Percentiles rank a stretch among this genome's conserved stretches.
Conservation (phyloP, 805 yeast species). For the Candida bentonensis region DNA sequence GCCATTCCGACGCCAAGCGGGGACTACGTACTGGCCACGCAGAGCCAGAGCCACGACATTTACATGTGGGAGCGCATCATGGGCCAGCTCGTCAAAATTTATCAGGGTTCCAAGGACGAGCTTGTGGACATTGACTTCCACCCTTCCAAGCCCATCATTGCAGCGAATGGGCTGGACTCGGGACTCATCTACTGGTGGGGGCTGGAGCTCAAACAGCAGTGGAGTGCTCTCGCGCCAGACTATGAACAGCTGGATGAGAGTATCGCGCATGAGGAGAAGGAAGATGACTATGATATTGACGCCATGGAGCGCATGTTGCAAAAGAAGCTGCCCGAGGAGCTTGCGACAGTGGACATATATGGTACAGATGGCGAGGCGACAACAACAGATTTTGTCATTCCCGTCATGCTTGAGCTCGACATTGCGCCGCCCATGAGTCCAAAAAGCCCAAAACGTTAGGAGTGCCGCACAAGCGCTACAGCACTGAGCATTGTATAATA, state of each 20-base stretch:
- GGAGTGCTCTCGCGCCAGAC: slow-evolving; percentile 96
- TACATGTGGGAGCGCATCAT: slow-evolving; percentile 85
- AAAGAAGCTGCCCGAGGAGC: not conserved
- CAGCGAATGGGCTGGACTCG: slow-evolving; percentile 72
- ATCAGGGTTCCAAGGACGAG: slow-evolving; percentile 87
- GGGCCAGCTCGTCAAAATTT: slow-evolving; percentile 78
- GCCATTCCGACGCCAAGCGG: slow-evolving; percentile 58
- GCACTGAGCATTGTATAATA: too few species aligned
- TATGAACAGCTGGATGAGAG: slow-evolving; percentile 90
- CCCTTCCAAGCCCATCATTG: slow-evolving; percentile 53
- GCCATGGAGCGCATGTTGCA: slow-evolving; percentile 1
- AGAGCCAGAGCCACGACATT: slow-evolving; percentile 77
- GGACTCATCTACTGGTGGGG: slow-evolving; percentile 79
- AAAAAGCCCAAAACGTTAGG: too few species aligned
- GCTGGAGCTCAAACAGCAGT: slow-evolving; percentile 69
- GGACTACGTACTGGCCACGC: slow-evolving; percentile 80
- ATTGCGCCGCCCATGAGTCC: not conserved
- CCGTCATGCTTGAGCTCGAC: not conserved
- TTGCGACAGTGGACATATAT: not conserved
- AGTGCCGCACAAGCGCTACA: too few species aligned
- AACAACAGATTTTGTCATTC: not conserved
- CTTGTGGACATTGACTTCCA: slow-evolving; percentile 82
- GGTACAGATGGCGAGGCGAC: not conserved
- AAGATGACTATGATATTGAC: slow-evolving; percentile 76
- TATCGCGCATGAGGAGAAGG: slow-evolving; percentile 72